phyloP scores from a whole-genome alignment of 1,284 basidiomycete genomes.

The Ustilago curta region DNA sequence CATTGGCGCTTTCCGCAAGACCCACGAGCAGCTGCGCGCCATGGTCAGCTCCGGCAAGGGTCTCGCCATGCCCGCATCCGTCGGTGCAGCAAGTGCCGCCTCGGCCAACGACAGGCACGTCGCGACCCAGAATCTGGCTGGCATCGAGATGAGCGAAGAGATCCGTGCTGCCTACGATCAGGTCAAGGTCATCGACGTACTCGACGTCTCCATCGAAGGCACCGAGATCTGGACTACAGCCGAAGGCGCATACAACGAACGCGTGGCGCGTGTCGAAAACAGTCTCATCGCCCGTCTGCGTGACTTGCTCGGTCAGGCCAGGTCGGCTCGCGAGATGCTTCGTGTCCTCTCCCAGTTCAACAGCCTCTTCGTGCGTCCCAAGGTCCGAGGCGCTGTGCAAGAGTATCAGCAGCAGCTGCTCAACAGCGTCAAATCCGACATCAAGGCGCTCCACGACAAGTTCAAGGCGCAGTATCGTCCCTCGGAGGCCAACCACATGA shows the following conservation, averaged over 20 bases:
- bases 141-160: slow-evolving; percentile 91
- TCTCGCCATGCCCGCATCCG: slow-evolving; percentile 31
- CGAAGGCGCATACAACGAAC: slow-evolving; percentile 96
- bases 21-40: slow-evolving; percentile 95
- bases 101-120: slow-evolving; percentile 47
- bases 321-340: slow-evolving; percentile 99
- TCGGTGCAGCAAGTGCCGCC: slow-evolving; percentile 9
- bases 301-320: slow-evolving; percentile 91
- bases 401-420: slow-evolving; percentile 88
- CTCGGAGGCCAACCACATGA: slow-evolving; percentile 97
- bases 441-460: slow-evolving; percentile 93
- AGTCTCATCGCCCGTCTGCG: slow-evolving; percentile 94
- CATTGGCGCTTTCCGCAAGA: slow-evolving; percentile 88
- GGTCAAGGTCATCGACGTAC: slow-evolving; percentile 93
- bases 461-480: slow-evolving; percentile 85
- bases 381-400: slow-evolving; percentile 86
- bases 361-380: slow-evolving; percentile 95
- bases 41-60: slow-evolving; percentile 97
- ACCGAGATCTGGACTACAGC: slow-evolving; percentile 98
- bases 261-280: slow-evolving; percentile 96
- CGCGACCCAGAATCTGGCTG: slow-evolving; percentile 74
- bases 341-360: slow-evolving; percentile 99
- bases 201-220: slow-evolving; percentile 86
- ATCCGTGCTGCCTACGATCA: slow-evolving; percentile 90
- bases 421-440: slow-evolving; percentile 87